Evolutionary conservation across 495 filamentous ascomycete species (phyloP).

Genomic region (Podospora comata): DNA sequence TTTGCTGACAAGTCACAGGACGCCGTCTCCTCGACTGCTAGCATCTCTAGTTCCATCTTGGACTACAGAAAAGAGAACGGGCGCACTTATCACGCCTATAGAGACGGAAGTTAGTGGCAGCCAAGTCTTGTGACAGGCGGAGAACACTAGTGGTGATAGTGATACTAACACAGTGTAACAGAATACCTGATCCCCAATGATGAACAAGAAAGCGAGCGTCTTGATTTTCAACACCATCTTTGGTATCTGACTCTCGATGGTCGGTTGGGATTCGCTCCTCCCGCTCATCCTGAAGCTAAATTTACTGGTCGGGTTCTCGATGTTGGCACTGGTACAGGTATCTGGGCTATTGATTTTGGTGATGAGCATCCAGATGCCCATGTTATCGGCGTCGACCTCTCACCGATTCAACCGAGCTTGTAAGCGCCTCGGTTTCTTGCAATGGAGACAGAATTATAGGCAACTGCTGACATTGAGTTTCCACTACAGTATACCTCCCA

Average conservation of each 20-base stretch:
- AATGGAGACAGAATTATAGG: neutral
- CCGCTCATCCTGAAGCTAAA: constrained; percentile 5
- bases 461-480: neutral
- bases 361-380: constrained; percentile 26
- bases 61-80: constrained; percentile 44
- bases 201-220: constrained; percentile 24
- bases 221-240: constrained; percentile 29
- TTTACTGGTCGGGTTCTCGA: constrained; percentile 24
- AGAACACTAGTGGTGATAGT: neutral
- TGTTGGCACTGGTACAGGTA: constrained; percentile 28
- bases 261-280: constrained; percentile 20
- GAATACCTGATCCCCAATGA: constrained; percentile 25
- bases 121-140: constrained; percentile 1
- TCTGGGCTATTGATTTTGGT: constrained; percentile 31
- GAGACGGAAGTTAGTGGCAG: constrained; percentile 31
- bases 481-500: constrained; percentile 30
- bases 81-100: constrained; percentile 49
- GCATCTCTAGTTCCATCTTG: constrained; percentile 34
- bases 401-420: constrained; percentile 47
- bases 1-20: constrained; percentile 5
- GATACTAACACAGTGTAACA: neutral
- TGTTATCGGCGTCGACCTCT: constrained; percentile 38
- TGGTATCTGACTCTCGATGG: constrained; percentile 19
- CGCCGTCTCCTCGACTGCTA: constrained; percentile 17
- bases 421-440: constrained; percentile 21